Percentiles rank a stretch among this genome's conserved stretches.
Evolutionary conservation across 2,329 filamentous ascomycete genomes (phyloP).

Genomic region (Colletotrichum lupini): DNA sequence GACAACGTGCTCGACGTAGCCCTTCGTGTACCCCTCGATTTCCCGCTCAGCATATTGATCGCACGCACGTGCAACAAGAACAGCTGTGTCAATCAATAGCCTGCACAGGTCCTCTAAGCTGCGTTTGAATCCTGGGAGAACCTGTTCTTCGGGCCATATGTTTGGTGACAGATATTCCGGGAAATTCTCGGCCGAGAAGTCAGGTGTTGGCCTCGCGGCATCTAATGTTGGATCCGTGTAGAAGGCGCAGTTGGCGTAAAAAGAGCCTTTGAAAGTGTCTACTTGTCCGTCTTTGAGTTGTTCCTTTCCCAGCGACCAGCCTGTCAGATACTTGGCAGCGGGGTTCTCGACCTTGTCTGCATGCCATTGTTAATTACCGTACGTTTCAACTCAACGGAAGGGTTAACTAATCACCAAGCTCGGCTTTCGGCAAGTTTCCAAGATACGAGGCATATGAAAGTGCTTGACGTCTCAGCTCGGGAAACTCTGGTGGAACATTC

Average conservation of each 20-base stretch:
- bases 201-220: conserved; percentile 68
- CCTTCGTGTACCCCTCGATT: conserved; percentile 78
- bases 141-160: conserved; percentile 79
- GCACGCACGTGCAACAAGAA: conserved; percentile 86
- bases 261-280: conserved; percentile 84
- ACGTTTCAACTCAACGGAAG: background rate
- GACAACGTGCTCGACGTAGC: conserved; percentile 89
- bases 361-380: conserved; percentile 26
- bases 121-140: conserved; percentile 79
- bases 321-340: conserved; percentile 72
- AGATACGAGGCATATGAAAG: conserved; percentile 91
- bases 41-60: conserved; percentile 85
- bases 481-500: conserved; percentile 79
- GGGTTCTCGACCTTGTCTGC: conserved; percentile 67
- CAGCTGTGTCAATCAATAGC: conserved; percentile 89
- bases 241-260: conserved; percentile 86
- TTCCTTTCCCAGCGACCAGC: conserved; percentile 86
- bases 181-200: conserved; percentile 71
- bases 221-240: conserved; percentile 73
- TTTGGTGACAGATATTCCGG: conserved; percentile 91
- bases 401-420: conserved; percentile 70
- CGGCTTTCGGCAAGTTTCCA: conserved; percentile 77
- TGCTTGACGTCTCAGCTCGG: conserved; percentile 74
- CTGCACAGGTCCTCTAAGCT: conserved; percentile 81
- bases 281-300: conserved; percentile 81